Evolutionary conservation across 441 rosid species (phyloP).

Genomic region (Euphorbia celastroides): DNA sequence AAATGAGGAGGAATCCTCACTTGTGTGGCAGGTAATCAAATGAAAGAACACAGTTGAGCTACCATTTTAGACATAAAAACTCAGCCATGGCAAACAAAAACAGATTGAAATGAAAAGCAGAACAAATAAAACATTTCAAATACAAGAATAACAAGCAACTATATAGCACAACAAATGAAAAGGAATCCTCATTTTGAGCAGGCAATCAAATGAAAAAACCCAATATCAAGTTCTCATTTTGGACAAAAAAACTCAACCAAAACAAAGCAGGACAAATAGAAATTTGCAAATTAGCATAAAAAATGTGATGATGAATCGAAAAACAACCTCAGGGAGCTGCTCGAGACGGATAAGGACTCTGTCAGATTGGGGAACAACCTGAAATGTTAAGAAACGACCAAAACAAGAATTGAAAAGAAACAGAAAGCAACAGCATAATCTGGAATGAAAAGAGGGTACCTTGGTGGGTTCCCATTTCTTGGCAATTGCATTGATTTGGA

Average conservation of each 20-base stretch:
- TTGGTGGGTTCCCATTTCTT: slow-evolving; percentile 76
- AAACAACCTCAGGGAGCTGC: no score
- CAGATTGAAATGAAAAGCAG: neutral
- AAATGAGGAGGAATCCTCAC: neutral
- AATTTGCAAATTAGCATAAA: no score
- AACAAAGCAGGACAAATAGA: no score
- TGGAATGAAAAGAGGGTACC: slow-evolving; percentile 25
- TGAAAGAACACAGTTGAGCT: neutral
- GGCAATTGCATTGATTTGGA: slow-evolving; percentile 56
- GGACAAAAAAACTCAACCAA: no score
- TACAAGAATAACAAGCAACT: neutral
- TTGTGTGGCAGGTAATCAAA: neutral
- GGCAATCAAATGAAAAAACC: no score
- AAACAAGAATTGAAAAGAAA: neutral
- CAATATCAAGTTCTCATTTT: no score
- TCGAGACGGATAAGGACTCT: neutral
- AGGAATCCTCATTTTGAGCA: no score
- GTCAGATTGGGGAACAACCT: slow-evolving; percentile 95
- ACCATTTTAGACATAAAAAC: no score
- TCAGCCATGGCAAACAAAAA: no score
- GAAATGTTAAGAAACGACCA: slow-evolving; percentile 4
- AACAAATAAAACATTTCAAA: neutral
- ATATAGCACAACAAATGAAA: neutral
- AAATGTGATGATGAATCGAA: neutral
- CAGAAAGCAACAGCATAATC: neutral